Base-by-base conservation (phyloP, 306 rosid genomes). In the Prunus padus region DNA sequence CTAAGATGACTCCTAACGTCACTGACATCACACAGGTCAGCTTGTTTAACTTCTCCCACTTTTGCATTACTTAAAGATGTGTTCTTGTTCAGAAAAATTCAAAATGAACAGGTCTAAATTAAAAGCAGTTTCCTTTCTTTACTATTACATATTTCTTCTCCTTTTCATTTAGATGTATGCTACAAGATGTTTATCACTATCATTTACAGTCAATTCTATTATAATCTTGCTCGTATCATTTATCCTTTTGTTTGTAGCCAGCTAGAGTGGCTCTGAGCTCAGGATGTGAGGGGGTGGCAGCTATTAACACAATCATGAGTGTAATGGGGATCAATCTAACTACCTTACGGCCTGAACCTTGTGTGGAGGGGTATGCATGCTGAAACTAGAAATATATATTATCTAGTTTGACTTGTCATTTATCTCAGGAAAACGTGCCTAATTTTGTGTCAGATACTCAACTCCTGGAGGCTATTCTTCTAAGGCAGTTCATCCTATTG, bases 401-500 rank as follows among this genome's bases (percentile, higher is more conserved):
- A 72, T 72, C n/a, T 72, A 15, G 54, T 55, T 85, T 79, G 47
- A 40, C 69, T 47, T 51, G 60, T 50, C 78, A 31, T 69, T 80
- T 44, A 61, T 67, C 61, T 47, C 51, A 60, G 40, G 26, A 69
- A 20, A 68, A 82, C 69, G 33, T 67, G 61, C 73, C 22, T 51
- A 63, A 80, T 73, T 79, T 80, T 33, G n/a, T 81, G 49, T 78
- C 80, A 95, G 98, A 82, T 95, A 95, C 83, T 95, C 98, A 63
- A 95, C 98, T 81, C 98, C 98, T 18, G 98, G 98, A 5, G 98
- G 98, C 60, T 95, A 92, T 85, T 95, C 98, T 72, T 91, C 97
- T 33, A 92, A 78, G 84, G 98, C 98, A 45, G 98, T 95, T 54
- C 98, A 95, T 82, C 98, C 97, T 44, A 95, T 95, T 78, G 99